Conservation (phyloP, 1,284 basidiomycete genomes). For the Vanrija sp. region DNA sequence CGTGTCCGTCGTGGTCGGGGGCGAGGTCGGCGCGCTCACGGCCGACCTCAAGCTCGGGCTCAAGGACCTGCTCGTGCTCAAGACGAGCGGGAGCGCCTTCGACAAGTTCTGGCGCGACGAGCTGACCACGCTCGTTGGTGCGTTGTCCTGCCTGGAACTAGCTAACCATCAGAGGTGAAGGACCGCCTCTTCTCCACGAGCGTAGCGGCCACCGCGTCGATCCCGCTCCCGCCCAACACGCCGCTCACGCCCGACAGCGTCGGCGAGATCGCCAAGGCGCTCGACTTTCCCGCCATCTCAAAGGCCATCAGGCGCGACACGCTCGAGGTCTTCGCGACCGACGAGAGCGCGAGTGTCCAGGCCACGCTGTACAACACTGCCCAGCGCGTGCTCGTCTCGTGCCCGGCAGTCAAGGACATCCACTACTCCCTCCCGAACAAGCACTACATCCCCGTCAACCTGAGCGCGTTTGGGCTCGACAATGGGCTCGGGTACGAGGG, state of each 20-base stretch:
- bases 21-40: constrained; percentile 52
- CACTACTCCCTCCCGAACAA: constrained; percentile 85
- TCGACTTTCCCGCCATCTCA: constrained; percentile 59
- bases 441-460: constrained; percentile 65
- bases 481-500: constrained; percentile 57
- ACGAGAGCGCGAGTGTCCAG: constrained; percentile 90
- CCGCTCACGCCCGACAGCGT: constrained; percentile 53
- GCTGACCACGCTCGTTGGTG: constrained; percentile 71
- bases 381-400: constrained; percentile 64
- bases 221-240: constrained; percentile 54
- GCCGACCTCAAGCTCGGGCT: constrained; percentile 67
- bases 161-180: constrained; percentile 10
- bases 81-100: constrained; percentile 84
- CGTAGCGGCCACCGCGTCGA: constrained; percentile 67
- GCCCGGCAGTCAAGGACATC: constrained; percentile 60
- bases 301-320: constrained; percentile 62
- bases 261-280: constrained; percentile 55
- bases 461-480: constrained; percentile 44
- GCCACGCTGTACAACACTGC: constrained; percentile 90
- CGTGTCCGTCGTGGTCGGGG: constrained; percentile 67
- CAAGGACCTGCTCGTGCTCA: constrained; percentile 78
- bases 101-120: constrained; percentile 78
- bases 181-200: constrained; percentile 87
- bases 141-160: no score
- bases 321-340: constrained; percentile 74